phyloP scores from a whole-genome alignment of 1,139 yeast genomes.

The Saccharomyces hybrid region DNA sequence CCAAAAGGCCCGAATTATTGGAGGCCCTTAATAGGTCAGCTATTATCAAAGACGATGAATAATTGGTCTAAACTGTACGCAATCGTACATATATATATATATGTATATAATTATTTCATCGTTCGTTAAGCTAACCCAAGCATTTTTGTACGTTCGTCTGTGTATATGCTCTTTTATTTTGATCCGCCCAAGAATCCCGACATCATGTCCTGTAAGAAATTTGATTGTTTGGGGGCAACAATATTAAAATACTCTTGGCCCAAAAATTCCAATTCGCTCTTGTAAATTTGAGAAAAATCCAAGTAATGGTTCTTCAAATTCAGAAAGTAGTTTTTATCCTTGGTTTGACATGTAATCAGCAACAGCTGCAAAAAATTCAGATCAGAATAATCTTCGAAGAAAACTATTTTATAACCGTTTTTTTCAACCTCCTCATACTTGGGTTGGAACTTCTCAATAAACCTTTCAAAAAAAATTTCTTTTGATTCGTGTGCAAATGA shows the following conservation, averaged over 20 bases:
- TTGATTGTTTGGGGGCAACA: constrained; percentile 48
- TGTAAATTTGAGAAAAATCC: constrained; percentile 32
- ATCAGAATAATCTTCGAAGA: constrained; percentile 34
- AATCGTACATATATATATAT: background rate
- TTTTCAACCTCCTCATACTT: constrained; percentile 18
- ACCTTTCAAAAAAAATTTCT: constrained; percentile 31
- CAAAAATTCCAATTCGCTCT: constrained; percentile 43
- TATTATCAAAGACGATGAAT: constrained; percentile 14
- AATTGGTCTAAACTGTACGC: too few relatives aligned
- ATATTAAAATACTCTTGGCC: constrained; percentile 55
- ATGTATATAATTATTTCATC: constrained; percentile 3
- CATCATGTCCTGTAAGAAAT: constrained; percentile 80
- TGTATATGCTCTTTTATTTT: background rate
- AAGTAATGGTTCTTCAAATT: constrained; percentile 50
- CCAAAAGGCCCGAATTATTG: constrained; percentile 62
- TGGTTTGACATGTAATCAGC: constrained; percentile 52
- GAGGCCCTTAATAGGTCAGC: constrained; percentile 48
- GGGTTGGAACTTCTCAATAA: constrained; percentile 29
- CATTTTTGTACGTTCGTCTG: background rate
- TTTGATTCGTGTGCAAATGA: constrained; percentile 46
- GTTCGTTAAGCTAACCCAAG: background rate
- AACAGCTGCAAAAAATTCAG: constrained; percentile 67
- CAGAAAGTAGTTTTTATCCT: constrained; percentile 42
- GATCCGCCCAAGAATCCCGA: constrained; percentile 56
- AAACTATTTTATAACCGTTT: constrained; percentile 23